A percentile compares a stretch with the other conserved stretches of the same genome.
These are phyloP conservation scores for Hypseocharis bilobata DNA, from an alignment of 441 rosid species.

Conservation along the genomic window DNA sequence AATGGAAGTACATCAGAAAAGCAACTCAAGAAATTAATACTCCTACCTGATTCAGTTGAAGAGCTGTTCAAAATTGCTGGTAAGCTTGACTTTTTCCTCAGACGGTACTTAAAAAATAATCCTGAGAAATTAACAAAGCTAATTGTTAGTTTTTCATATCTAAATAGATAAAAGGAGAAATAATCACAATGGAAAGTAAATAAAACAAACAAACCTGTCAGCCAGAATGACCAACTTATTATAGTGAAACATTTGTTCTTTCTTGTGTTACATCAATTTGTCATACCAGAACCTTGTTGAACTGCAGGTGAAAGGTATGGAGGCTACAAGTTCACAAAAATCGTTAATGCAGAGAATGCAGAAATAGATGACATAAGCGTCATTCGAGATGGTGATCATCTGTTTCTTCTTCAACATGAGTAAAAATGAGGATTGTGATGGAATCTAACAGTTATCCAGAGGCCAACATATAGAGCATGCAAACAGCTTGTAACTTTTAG, in stretches of 20 bases:
- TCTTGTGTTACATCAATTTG: slow-evolving; percentile 24
- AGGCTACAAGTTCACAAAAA: slow-evolving; percentile 43
- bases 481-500: slow-evolving; percentile 23
- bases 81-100: slow-evolving; percentile 38
- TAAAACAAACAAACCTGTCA: slow-evolving; percentile 13
- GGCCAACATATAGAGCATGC: slow-evolving; percentile 13
- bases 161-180: neutral
- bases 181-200: neutral
- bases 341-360: slow-evolving; percentile 58
- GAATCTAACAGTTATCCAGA: slow-evolving; percentile 22
- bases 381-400: slow-evolving; percentile 89
- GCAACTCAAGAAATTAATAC: slow-evolving; percentile 45
- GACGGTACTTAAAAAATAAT: slow-evolving; percentile 20
- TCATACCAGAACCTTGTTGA: slow-evolving; percentile 30
- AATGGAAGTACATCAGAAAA: slow-evolving; percentile 27
- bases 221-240: slow-evolving; percentile 7
- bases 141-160: slow-evolving; percentile 7
- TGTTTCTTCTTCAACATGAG: slow-evolving; percentile 50
- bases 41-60: slow-evolving; percentile 68
- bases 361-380: slow-evolving; percentile 71
- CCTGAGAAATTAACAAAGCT: slow-evolving; percentile 14
- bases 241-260: slow-evolving; percentile 11
- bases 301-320: slow-evolving; percentile 80
- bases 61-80: slow-evolving; percentile 73
- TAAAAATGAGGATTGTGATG: slow-evolving; percentile 22